A percentile compares a stretch with the other conserved stretches of the same genome.
These are phyloP conservation scores for Ilyonectria destructans DNA, from an alignment of 2,329 filamentous ascomycete species.

Conservation along the genomic window DNA sequence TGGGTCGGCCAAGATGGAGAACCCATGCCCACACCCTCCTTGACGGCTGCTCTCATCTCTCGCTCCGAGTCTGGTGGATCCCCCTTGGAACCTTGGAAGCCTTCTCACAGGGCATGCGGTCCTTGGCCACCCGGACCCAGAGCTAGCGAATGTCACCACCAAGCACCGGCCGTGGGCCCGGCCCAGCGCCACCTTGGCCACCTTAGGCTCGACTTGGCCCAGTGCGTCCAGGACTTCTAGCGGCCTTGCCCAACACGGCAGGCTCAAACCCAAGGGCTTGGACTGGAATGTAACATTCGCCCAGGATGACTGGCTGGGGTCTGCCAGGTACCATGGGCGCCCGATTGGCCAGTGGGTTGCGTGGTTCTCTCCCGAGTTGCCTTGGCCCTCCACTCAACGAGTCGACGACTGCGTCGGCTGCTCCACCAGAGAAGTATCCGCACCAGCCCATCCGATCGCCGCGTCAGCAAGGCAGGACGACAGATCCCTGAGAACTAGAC, in stretches of 20 bases:
- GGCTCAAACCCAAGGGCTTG: constrained; percentile 11
- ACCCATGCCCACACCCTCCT: constrained; percentile 5
- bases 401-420: constrained; percentile 26
- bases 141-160: constrained; percentile 21
- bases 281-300: constrained; percentile 17
- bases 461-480: constrained; percentile 20
- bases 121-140: constrained; percentile 4
- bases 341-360: constrained; percentile 38
- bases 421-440: constrained; percentile 13
- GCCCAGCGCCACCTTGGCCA: constrained; percentile 7
- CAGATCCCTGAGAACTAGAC: constrained; percentile 10
- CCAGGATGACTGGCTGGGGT: constrained; percentile 27
- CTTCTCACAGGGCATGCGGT: constrained; percentile 26
- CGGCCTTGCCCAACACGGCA: constrained; percentile 22
- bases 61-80: not conserved
- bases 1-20: not conserved
- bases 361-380: constrained; percentile 11
- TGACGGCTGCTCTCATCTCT: constrained; percentile 3
- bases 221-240: not conserved
- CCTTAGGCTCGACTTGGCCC: not conserved
- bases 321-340: constrained; percentile 44
- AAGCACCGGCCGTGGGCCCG: constrained; percentile 29
- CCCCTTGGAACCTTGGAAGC: constrained; percentile 4
- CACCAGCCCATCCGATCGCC: constrained; percentile 16
- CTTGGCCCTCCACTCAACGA: constrained; percentile 27